phyloP scores from a whole-genome alignment of 2,329 filamentous ascomycete genomes.

The Colletotrichum noveboracense region DNA sequence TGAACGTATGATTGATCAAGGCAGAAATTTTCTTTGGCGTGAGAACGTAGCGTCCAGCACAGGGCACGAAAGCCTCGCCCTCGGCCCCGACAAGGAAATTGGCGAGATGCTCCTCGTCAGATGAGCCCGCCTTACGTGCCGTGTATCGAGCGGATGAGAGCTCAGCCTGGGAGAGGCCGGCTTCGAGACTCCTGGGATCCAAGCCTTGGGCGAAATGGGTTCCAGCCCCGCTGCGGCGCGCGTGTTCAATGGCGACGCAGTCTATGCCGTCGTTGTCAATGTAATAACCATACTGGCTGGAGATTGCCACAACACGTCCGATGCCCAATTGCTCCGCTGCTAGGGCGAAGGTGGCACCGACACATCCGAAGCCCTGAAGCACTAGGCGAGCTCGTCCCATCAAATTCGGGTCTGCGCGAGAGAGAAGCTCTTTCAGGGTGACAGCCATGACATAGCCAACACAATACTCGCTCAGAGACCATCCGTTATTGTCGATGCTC shows the following conservation, averaged over 20 bases:
- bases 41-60: background rate
- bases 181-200: background rate
- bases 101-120: background rate
- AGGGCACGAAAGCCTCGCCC: background rate
- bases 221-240: background rate
- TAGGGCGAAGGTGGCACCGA: background rate
- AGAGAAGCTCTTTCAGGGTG: background rate
- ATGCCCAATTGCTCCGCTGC: background rate
- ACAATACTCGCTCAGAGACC: background rate
- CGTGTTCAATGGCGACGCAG: background rate
- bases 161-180: background rate
- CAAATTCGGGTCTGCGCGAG: background rate
- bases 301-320: background rate
- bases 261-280: background rate
- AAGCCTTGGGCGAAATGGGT: background rate
- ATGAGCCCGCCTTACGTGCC: background rate
- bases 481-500: background rate
- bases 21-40: background rate
- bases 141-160: background rate
- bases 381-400: background rate
- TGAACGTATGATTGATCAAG: background rate
- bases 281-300: background rate
- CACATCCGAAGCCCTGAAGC: background rate
- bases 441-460: background rate
- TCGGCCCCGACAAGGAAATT: background rate